Evolutionary conservation across 1,284 basidiomycete species (phyloP).

Genomic region (Polyporus tsugae): DNA sequence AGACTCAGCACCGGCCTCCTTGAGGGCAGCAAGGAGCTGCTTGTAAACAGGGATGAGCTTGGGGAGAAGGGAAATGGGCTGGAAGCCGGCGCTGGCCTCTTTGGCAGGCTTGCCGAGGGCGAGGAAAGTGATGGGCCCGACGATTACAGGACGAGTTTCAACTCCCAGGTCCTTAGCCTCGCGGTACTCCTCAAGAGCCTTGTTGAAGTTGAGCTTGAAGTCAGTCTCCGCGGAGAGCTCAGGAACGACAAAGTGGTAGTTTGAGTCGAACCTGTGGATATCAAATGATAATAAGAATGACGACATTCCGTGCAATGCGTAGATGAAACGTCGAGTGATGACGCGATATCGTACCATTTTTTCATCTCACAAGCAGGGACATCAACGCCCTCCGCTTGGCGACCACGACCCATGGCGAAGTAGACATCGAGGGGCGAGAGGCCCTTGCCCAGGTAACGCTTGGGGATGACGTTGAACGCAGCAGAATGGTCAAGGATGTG

Average conservation of each 20-base stretch:
- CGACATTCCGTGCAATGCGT: neutral
- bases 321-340: neutral
- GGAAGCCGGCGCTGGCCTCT: slow-evolving; percentile 87
- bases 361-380: slow-evolving; percentile 99
- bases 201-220: slow-evolving; percentile 97
- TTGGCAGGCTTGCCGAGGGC: slow-evolving; percentile 92
- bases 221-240: slow-evolving; percentile 93
- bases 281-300: neutral
- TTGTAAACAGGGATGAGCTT: slow-evolving; percentile 95
- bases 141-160: slow-evolving; percentile 93
- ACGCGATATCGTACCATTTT: slow-evolving; percentile 77
- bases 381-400: slow-evolving; percentile 94
- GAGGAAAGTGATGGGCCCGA: slow-evolving; percentile 97
- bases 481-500: slow-evolving; percentile 98
- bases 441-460: slow-evolving; percentile 90
- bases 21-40: slow-evolving; percentile 91
- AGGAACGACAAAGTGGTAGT: slow-evolving; percentile 99
- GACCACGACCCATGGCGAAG: slow-evolving; percentile 99
- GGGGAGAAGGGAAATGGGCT: slow-evolving; percentile 90
- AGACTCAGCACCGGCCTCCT: slow-evolving; percentile 91
- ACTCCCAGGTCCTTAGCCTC: slow-evolving; percentile 95
- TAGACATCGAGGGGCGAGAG: slow-evolving; percentile 94
- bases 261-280: slow-evolving; percentile 91
- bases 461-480: slow-evolving; percentile 97
- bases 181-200: slow-evolving; percentile 93